Base-by-base conservation (phyloP, 2,329 filamentous ascomycete species). In the Penicillium glabrum region DNA sequence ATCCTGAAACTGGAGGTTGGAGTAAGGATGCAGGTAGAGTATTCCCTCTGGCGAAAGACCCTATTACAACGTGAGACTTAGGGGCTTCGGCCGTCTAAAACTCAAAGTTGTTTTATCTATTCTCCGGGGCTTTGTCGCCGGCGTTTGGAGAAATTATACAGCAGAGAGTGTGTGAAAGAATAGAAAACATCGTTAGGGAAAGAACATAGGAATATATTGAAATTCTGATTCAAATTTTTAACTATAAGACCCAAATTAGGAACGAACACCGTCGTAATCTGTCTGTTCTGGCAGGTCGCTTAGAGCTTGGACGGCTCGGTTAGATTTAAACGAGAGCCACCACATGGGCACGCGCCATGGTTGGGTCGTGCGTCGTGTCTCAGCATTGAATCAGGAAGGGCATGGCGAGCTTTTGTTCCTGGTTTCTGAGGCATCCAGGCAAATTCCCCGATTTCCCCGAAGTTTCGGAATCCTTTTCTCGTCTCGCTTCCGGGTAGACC, bases 271-370 rank as follows among this genome's bases (percentile, higher is more conserved):
- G 31, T 33, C 14, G 13, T 33, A 44, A 46, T 46, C 23, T 23
- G 14, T 27, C 14, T n/a, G n/a, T 7, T 29, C 14, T 24, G 31
- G 31, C 44, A 46, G 56, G 37, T 66, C 59, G 62, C 63, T 66
- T 63, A 66, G 52, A 56, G 23, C 21, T 35, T 41, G 39, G 52
- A 46, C 50, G 47, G 59, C 54, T 64, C 56, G 56, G 58, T 57
- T 61, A 60, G 23, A 26, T 27, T 37, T 57, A 61, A 62, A 59
- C 56, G 61, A 65, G 51, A 39, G 29, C 46, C 21, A 51, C 24
- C 31, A 39, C 31, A 33, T 33, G 13, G 31, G 31, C 31, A 33
- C 27, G 46, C 33, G 26, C 45, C 53, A 53, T 55, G 54, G 49
- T 61, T 60, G 59, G 59, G 29, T 41, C 26, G 37, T 39, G 41